Percentiles rank a stretch among this genome's conserved stretches.
These are phyloP conservation scores for Cladosporium austrohemisphaericum DNA, from an alignment of 2,329 filamentous ascomycete genomes.

Conservation along the genomic window DNA sequence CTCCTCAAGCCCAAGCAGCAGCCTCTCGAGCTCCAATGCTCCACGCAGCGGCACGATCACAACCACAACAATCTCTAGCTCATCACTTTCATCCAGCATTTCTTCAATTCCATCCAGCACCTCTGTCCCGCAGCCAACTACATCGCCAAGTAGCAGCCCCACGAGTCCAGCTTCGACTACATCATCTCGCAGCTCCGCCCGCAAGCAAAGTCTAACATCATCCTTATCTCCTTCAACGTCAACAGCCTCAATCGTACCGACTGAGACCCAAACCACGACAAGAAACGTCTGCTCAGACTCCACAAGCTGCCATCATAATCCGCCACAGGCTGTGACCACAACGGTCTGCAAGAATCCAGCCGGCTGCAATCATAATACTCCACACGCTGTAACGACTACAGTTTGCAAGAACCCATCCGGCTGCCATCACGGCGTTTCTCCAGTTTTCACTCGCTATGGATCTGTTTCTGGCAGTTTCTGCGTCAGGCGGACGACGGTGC, in stretches of 20 bases:
- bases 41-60: too few species aligned
- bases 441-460: conserved; percentile 1
- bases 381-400: neutral
- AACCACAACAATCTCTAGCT: neutral
- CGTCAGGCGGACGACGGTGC: neutral
- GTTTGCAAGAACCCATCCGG: neutral
- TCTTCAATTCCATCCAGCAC: too few species aligned
- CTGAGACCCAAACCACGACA: neutral
- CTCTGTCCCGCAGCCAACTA: too few species aligned
- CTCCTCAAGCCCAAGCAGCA: too few species aligned
- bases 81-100: neutral
- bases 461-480: neutral
- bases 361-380: too few species aligned
- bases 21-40: too few species aligned
- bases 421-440: neutral
- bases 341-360: neutral
- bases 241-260: neutral
- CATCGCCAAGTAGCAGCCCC: neutral
- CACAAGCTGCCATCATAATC: neutral
- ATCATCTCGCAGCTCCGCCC: neutral
- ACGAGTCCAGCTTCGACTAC: neutral
- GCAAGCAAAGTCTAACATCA: neutral
- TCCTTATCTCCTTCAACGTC: neutral
- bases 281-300: neutral
- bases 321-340: neutral